A percentile compares a stretch with the other conserved stretches of the same genome.
phyloP scores from a whole-genome alignment of 805 yeast species.

The Ogataea siamensis region DNA sequence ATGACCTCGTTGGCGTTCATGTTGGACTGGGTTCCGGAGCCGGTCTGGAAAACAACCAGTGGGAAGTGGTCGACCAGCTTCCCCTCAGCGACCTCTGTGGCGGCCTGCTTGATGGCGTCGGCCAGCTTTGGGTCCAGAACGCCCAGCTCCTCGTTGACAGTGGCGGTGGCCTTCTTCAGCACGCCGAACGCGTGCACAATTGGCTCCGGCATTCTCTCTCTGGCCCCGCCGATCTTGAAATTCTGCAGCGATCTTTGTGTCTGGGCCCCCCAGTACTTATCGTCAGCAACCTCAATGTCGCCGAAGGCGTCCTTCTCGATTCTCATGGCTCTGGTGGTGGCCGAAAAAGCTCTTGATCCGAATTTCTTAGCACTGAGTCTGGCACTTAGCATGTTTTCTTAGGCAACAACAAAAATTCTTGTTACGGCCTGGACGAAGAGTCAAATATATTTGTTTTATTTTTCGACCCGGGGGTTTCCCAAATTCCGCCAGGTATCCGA shows the following conservation, averaged over 20 bases:
- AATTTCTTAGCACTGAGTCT: constrained; percentile 20
- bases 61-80: constrained; percentile 94
- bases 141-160: constrained; percentile 81
- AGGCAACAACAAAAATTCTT: constrained; percentile 5
- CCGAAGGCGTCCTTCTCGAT: constrained; percentile 96
- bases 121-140: constrained; percentile 80
- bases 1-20: constrained; percentile 99
- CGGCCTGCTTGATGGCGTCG: constrained; percentile 85
- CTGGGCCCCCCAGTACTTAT: constrained; percentile 97
- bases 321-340: constrained; percentile 42
- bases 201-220: constrained; percentile 90
- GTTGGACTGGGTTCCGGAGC: constrained; percentile 97
- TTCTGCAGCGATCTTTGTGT: constrained; percentile 91
- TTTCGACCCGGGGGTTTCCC: constrained; percentile 2
- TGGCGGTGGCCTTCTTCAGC: constrained; percentile 91
- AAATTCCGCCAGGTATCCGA: constrained; percentile 6
- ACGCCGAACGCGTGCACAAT: constrained; percentile 89
- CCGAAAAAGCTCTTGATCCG: constrained; percentile 31
- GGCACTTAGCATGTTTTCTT: constrained; percentile 26
- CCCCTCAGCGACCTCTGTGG: constrained; percentile 92
- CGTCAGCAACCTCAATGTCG: constrained; percentile 83
- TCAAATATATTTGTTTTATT: constrained; percentile 2
- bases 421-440: constrained; percentile 3
- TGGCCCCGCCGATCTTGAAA: constrained; percentile 92
- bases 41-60: constrained; percentile 97